These are phyloP conservation scores for Chrysanthemum seticuspe DNA, from an alignment of 129 eudicot species.

Conservation along the genomic window DNA sequence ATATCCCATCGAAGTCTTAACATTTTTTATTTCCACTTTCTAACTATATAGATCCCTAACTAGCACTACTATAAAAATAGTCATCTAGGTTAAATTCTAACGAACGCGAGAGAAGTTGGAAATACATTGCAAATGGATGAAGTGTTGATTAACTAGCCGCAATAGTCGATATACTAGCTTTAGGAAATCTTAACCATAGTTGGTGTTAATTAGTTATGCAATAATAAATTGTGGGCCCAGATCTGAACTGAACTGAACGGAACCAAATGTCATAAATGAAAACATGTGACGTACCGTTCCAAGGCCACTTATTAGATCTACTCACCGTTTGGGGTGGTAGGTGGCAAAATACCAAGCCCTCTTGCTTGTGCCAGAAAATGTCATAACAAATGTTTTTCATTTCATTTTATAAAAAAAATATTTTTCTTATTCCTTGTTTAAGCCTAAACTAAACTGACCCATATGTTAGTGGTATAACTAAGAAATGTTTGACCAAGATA, in stretches of 20 bases:
- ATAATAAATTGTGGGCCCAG: not conserved
- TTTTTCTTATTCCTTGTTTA: not conserved
- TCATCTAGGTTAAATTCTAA: not conserved
- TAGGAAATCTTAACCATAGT: not conserved
- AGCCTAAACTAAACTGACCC: too few relatives aligned
- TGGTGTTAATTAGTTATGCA: not conserved
- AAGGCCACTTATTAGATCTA: conserved; percentile 19
- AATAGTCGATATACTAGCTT: conserved; percentile 2
- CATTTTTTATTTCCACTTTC: too few relatives aligned
- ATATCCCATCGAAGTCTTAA: too few relatives aligned
- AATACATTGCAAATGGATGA: not conserved
- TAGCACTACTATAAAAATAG: too few relatives aligned
- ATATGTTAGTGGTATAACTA: too few relatives aligned
- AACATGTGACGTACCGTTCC: conserved; percentile 27
- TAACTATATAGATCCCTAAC: too few relatives aligned
- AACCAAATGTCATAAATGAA: conserved; percentile 7
- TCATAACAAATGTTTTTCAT: not conserved
- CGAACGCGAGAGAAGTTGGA: not conserved
- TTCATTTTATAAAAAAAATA: not conserved
- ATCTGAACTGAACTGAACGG: not conserved
- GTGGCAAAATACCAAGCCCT: conserved; percentile 26
- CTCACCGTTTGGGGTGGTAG: conserved; percentile 17
- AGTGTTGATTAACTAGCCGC: not conserved
- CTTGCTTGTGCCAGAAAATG: not conserved
- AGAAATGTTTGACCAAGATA: too few relatives aligned